Conservation (phyloP, 139 green algal species). For the Coelastrella sp. region DNA sequence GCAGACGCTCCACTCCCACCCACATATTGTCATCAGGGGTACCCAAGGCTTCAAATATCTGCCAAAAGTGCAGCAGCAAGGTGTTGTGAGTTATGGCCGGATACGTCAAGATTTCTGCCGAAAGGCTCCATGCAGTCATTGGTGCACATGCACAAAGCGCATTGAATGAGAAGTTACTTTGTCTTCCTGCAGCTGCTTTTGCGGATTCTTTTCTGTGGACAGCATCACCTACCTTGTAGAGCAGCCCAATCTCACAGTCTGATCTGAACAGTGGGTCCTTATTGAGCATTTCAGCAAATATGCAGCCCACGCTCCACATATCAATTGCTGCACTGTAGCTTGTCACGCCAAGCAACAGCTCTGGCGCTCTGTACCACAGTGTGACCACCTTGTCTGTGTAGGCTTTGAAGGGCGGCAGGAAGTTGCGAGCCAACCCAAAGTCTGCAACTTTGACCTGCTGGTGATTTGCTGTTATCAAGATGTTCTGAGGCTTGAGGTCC, state of each 20-base stretch:
- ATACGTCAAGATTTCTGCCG: too few species aligned
- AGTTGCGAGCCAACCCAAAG: conserved; percentile 95
- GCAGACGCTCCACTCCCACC: conserved; percentile 59
- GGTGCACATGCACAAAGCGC: too few species aligned
- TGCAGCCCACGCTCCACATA: conserved; percentile 97
- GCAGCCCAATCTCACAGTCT: conserved; percentile 74
- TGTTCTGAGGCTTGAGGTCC: conserved; percentile 98
- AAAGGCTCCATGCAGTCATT: too few species aligned
- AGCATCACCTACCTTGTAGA: conserved; percentile 44
- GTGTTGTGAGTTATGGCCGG: not conserved
- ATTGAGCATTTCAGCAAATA: conserved; percentile 94
- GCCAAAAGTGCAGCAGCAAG: conserved; percentile 65
- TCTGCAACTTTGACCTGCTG: conserved; percentile 94
- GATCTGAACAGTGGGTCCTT: conserved; percentile 78
- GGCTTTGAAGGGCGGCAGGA: conserved; percentile 89
- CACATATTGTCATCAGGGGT: conserved; percentile 74
- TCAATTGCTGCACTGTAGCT: conserved; percentile 94
- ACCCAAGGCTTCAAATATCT: conserved; percentile 89
- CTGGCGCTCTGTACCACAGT: conserved; percentile 98
- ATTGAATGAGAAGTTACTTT: too few species aligned
- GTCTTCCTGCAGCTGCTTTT: too few species aligned
- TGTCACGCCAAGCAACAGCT: conserved; percentile 94
- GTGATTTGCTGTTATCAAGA: conserved; percentile 87
- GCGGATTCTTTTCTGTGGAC: too few species aligned
- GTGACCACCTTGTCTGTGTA: conserved; percentile 96